These are phyloP conservation scores for Phytopythium litorale DNA, from an alignment of 352 stramenopile genomes.

Conservation along the genomic window DNA sequence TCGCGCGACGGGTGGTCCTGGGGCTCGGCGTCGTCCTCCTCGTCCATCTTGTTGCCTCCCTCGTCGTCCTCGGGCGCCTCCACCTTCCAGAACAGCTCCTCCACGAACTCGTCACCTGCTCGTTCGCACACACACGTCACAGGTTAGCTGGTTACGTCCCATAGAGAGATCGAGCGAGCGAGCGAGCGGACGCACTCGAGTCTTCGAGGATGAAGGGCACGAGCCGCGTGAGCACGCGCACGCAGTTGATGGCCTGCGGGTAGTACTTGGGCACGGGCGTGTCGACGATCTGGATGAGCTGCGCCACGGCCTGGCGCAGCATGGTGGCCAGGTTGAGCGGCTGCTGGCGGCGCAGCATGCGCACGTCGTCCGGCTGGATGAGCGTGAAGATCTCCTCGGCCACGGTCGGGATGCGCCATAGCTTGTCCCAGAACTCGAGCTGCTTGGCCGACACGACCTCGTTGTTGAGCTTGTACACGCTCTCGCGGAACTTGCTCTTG, in stretches of 20 bases:
- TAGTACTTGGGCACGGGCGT: constrained; percentile 89
- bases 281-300: constrained; percentile 85
- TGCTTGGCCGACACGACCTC: constrained; percentile 82
- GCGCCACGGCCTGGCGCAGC: constrained; percentile 72
- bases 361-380: constrained; percentile 86
- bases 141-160: background rate
- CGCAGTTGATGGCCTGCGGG: constrained; percentile 81
- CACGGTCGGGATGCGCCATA: constrained; percentile 86
- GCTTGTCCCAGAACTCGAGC: constrained; percentile 89
- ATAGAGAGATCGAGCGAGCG: background rate
- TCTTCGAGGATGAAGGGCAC: constrained; percentile 87
- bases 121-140: background rate
- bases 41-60: constrained; percentile 10
- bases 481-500: constrained; percentile 91
- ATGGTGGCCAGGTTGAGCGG: constrained; percentile 80
- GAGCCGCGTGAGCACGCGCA: constrained; percentile 74
- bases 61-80: constrained; percentile 19
- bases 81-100: constrained; percentile 76
- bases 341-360: constrained; percentile 85
- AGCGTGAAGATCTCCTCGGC: constrained; percentile 89
- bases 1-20: constrained; percentile 18
- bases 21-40: constrained; percentile 36
- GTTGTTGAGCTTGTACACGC: constrained; percentile 90
- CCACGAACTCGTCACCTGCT: constrained; percentile 70
- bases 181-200: constrained; percentile 15